A percentile compares a stretch with the other conserved stretches of the same genome.
These are phyloP conservation scores for Coemansia sp. DNA, from an alignment of 192 early-diverging fungal species.

Conservation along the genomic window DNA sequence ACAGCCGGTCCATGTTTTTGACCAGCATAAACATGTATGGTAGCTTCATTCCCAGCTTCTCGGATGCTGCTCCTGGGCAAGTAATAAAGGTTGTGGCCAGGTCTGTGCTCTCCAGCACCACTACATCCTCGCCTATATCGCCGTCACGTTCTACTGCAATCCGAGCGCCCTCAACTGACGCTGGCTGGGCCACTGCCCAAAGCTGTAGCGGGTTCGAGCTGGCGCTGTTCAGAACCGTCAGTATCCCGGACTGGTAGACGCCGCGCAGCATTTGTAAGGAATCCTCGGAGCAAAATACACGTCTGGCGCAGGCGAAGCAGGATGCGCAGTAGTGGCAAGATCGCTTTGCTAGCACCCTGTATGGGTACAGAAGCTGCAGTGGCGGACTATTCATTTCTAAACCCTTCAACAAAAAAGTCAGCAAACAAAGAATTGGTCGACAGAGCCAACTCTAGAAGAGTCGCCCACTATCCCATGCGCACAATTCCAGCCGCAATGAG, in stretches of 20 bases:
- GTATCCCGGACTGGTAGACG: conserved; percentile 36
- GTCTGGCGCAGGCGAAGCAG: too few relatives aligned
- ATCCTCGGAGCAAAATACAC: neutral
- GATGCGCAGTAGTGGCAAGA: too few relatives aligned
- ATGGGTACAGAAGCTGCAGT: too few relatives aligned
- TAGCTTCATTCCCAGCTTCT: conserved; percentile 87
- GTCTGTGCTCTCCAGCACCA: conserved; percentile 52
- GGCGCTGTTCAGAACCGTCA: conserved; percentile 41
- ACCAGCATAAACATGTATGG: conserved; percentile 84
- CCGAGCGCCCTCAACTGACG: neutral
- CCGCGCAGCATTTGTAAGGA: conserved; percentile 26
- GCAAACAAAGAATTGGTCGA: neutral
- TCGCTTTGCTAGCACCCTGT: too few relatives aligned
- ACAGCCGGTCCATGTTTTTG: conserved; percentile 86
- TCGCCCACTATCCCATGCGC: conserved; percentile 57
- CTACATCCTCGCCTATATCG: neutral
- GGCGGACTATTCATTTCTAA: too few relatives aligned
- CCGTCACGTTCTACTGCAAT: conserved; percentile 1
- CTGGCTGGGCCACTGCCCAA: conserved; percentile 12
- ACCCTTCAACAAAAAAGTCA: too few relatives aligned
- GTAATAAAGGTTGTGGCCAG: conserved; percentile 86
- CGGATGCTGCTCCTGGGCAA: conserved; percentile 68
- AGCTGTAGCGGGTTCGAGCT: conserved; percentile 35
- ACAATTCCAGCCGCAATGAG: conserved; percentile 88
- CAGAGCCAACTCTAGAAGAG: neutral